These are phyloP conservation scores for Sordariomycetes sp. DNA, from an alignment of 2,329 filamentous ascomycete genomes.

Conservation along the genomic window DNA sequence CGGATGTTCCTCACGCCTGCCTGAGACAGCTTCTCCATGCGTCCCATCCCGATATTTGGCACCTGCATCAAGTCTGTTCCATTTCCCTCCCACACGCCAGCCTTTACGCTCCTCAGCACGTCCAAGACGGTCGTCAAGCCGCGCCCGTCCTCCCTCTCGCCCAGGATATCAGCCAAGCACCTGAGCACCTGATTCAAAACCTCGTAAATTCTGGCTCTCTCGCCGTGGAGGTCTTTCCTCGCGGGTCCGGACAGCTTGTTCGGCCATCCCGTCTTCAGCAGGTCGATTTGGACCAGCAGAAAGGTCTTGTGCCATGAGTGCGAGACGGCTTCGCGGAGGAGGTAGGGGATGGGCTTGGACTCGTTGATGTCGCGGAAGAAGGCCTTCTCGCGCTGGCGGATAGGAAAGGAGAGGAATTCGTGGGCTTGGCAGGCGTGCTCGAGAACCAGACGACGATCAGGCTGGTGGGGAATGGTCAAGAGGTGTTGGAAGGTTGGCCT, in stretches of 20 bases:
- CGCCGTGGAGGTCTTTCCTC: constrained; percentile 20
- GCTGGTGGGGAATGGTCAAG: constrained; percentile 13
- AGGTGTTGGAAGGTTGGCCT: constrained; percentile 19
- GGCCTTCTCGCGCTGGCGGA: constrained; percentile 21
- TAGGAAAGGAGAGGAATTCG: constrained; percentile 26
- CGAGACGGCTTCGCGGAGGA: constrained; percentile 32
- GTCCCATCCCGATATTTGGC: constrained; percentile 64
- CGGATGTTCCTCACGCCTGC: constrained; percentile 65
- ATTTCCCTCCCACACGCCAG: constrained; percentile 73
- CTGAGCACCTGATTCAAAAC: constrained; percentile 24
- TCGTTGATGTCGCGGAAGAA: constrained; percentile 29
- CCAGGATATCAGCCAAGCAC: constrained; percentile 27
- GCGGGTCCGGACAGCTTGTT: constrained; percentile 28
- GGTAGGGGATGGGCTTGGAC: constrained; percentile 26
- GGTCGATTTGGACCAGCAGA: constrained; percentile 63
- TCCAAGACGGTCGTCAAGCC: constrained; percentile 63
- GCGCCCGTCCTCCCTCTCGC: constrained; percentile 46
- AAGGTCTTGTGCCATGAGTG: constrained; percentile 65
- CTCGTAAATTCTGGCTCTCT: constrained; percentile 20
- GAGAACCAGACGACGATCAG: constrained; percentile 22
- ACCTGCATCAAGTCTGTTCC: constrained; percentile 78
- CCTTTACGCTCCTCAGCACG: constrained; percentile 66
- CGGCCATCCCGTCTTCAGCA: constrained; percentile 54
- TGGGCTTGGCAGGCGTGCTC: constrained; percentile 25
- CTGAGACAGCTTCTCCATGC: constrained; percentile 63